These are phyloP conservation scores for Areca catechu DNA, from an alignment of 176 grass and related monocot species.

Conservation along the genomic window DNA sequence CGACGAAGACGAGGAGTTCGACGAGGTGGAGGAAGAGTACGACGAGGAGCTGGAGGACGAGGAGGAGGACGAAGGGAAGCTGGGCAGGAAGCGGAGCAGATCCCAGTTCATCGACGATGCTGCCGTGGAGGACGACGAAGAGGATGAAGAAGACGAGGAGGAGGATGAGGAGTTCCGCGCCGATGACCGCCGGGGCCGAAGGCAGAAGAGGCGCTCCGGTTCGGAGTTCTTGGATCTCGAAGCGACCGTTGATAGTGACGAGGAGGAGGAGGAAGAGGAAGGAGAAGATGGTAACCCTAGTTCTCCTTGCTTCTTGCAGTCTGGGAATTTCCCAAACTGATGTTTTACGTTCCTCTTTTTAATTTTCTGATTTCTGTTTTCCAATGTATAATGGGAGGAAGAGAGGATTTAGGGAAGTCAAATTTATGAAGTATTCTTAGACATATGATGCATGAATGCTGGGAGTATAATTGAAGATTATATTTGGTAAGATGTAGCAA, in stretches of 20 bases:
- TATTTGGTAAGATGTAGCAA: too few relatives aligned
- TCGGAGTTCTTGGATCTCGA: slow-evolving; percentile 85
- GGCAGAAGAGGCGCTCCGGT: slow-evolving; percentile 32
- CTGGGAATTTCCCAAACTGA: too few relatives aligned
- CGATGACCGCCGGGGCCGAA: slow-evolving; percentile 19
- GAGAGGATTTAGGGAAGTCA: too few relatives aligned
- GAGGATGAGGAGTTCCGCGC: too few relatives aligned
- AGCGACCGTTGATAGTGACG: slow-evolving; percentile 78
- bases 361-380: too few relatives aligned
- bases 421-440: too few relatives aligned
- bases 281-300: slow-evolving; percentile 67
- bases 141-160: slow-evolving; percentile 60
- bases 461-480: too few relatives aligned
- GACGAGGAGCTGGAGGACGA: slow-evolving; percentile 39
- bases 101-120: slow-evolving; percentile 79
- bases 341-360: too few relatives aligned
- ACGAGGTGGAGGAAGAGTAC: slow-evolving; percentile 11
- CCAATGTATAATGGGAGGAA: too few relatives aligned
- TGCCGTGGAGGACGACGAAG: slow-evolving; percentile 80
- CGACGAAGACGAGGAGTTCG: slow-evolving; percentile 55
- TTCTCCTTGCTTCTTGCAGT: too few relatives aligned
- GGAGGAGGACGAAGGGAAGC: background rate
- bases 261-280: slow-evolving; percentile 91
- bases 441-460: too few relatives aligned
- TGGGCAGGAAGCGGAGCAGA: slow-evolving; percentile 44